Evolutionary conservation across 176 grass and related monocot species (phyloP).

Genomic region (Aegilops tauschii): DNA sequence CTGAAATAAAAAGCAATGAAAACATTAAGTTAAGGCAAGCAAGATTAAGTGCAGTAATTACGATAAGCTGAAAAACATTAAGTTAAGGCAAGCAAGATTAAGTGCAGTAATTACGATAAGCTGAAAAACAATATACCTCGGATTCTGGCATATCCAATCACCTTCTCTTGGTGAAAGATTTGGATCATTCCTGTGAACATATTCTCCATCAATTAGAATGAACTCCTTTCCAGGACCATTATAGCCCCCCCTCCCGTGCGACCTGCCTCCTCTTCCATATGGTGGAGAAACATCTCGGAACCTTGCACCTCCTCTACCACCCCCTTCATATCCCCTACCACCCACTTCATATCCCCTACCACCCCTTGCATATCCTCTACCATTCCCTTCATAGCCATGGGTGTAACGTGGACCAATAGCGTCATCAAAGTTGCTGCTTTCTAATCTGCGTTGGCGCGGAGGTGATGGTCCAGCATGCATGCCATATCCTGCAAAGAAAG

Average conservation of each 20-base stretch:
- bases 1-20: slow-evolving; percentile 41
- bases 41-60: not conserved
- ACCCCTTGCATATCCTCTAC: slow-evolving; percentile 63
- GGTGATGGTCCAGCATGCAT: slow-evolving; percentile 61
- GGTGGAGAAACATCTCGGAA: slow-evolving; percentile 59
- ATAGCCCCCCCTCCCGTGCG: slow-evolving; percentile 56
- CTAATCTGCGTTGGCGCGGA: slow-evolving; percentile 40
- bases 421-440: slow-evolving; percentile 45
- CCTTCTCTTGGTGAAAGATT: slow-evolving; percentile 96
- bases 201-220: slow-evolving; percentile 57
- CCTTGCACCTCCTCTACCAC: slow-evolving; percentile 58
- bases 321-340: slow-evolving; percentile 30
- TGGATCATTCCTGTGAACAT: slow-evolving; percentile 94
- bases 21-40: slow-evolving; percentile 15
- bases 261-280: slow-evolving; percentile 60
- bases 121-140: slow-evolving; percentile 44
- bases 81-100: slow-evolving; percentile 12
- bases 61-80: slow-evolving; percentile 4
- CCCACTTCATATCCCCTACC: slow-evolving; percentile 61
- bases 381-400: slow-evolving; percentile 59
- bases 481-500: slow-evolving; percentile 64
- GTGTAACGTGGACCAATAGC: slow-evolving; percentile 39
- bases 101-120: not conserved
- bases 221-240: slow-evolving; percentile 47
- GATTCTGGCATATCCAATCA: slow-evolving; percentile 93